phyloP scores from a whole-genome alignment of 352 stramenopile genomes.

The Globisporangium viniferum region DNA sequence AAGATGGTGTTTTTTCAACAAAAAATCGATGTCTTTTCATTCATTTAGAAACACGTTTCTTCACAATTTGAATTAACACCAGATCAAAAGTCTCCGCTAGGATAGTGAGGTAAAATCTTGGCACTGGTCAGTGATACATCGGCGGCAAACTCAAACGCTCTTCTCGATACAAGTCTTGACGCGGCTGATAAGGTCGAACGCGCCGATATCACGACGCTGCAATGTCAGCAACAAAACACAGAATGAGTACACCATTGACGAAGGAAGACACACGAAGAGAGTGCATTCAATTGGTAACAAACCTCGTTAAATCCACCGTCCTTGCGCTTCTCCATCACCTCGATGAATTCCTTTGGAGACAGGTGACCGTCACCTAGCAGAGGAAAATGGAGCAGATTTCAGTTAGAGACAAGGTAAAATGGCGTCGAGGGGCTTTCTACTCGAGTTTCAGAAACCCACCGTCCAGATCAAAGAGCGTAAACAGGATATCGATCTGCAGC shows the following conservation, averaged over 20 bases:
- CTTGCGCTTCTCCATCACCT: constrained; percentile 86
- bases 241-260: background rate
- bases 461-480: constrained; percentile 77
- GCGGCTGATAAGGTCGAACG: constrained; percentile 59
- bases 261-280: background rate
- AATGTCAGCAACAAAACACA: background rate
- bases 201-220: constrained; percentile 74
- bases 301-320: constrained; percentile 77
- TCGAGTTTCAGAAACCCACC: constrained; percentile 27
- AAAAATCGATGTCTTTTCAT: background rate
- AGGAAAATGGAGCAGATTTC: background rate
- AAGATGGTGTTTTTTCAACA: background rate
- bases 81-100: background rate
- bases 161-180: constrained; percentile 68
- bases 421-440: background rate
- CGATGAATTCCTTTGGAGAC: constrained; percentile 79
- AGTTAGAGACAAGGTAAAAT: background rate
- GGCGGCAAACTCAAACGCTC: constrained; percentile 9
- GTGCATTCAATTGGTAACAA: background rate
- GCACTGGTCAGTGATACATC: background rate
- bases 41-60: background rate
- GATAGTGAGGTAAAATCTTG: background rate
- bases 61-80: background rate
- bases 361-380: constrained; percentile 64
- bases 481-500: constrained; percentile 84